Percentiles rank a stretch among this genome's conserved stretches.
These are phyloP conservation scores for Apiotrichum porosum DNA, from an alignment of 1,284 basidiomycete genomes.

Conservation along the genomic window DNA sequence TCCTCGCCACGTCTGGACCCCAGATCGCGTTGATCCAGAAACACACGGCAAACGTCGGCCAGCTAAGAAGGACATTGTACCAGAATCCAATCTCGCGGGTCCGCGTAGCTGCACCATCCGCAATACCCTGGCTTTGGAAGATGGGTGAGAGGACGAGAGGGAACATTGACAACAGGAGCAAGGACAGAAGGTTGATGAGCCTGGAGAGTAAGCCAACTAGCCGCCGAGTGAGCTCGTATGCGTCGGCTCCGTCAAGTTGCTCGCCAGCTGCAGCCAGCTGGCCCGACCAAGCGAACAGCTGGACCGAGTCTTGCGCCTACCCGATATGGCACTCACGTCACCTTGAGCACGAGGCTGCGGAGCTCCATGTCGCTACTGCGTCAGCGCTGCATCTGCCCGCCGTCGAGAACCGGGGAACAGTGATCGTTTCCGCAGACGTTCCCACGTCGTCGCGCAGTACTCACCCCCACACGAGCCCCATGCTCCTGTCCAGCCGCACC, in stretches of 20 bases:
- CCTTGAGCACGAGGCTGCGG: constrained; percentile 39
- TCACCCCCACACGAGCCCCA: constrained; percentile 42
- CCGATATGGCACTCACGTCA: constrained; percentile 27
- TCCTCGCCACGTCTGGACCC: constrained; percentile 40
- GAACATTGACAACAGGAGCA: constrained; percentile 41
- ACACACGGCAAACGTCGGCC: constrained; percentile 45
- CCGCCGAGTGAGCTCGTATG: too few species aligned
- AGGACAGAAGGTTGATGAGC: constrained; percentile 46
- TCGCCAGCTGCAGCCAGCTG: background rate
- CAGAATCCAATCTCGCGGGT: constrained; percentile 38
- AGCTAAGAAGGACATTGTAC: constrained; percentile 46
- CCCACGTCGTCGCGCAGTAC: too few species aligned
- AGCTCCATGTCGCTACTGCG: constrained; percentile 42
- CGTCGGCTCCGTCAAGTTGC: too few species aligned
- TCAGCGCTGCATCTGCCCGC: too few species aligned
- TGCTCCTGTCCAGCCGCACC: constrained; percentile 33
- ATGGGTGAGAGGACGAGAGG: constrained; percentile 41
- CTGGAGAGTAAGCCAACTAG: too few species aligned
- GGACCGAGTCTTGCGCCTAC: background rate
- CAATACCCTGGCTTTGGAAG: constrained; percentile 4
- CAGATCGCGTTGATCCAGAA: constrained; percentile 48
- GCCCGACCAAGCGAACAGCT: background rate
- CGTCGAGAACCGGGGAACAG: too few species aligned
- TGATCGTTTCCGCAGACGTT: too few species aligned
- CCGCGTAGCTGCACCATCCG: constrained; percentile 4